Evolutionary conservation across 495 filamentous ascomycete species (phyloP).

Genomic region (Trichoderma orchidacearum): DNA sequence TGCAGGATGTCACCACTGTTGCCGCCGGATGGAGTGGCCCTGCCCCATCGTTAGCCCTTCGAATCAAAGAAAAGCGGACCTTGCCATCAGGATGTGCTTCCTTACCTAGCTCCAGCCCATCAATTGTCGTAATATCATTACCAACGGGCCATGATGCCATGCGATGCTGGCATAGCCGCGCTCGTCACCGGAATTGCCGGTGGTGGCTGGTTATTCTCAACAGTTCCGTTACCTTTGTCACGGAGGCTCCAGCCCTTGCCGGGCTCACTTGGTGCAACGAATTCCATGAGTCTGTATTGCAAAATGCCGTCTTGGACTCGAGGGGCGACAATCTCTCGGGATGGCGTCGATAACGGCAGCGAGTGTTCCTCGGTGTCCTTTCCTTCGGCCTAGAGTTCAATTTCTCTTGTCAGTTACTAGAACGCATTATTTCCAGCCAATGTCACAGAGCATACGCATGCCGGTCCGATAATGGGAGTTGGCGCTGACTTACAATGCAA

Average conservation of each 20-base stretch:
- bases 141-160: background rate
- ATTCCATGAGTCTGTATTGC: conserved; percentile 19
- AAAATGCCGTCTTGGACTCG: background rate
- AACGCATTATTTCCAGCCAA: background rate
- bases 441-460: background rate
- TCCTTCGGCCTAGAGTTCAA: background rate
- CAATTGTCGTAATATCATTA: background rate
- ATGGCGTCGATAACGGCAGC: background rate
- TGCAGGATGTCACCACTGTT: no score
- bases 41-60: background rate
- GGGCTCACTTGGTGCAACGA: conserved; percentile 15
- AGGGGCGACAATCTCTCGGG: background rate
- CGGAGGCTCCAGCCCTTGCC: conserved; percentile 19
- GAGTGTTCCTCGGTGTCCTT: background rate
- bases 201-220: background rate
- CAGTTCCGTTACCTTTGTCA: conserved; percentile 9
- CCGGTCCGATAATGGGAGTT: background rate
- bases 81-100: background rate
- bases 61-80: background rate
- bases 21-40: background rate
- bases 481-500: conserved; percentile 36
- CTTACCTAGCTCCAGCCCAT: background rate
- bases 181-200: background rate
- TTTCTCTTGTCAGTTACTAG: background rate
- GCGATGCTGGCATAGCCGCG: background rate